Base-by-base conservation (phyloP, 495 filamentous ascomycete species). In the Aspergillus nanangensis region DNA sequence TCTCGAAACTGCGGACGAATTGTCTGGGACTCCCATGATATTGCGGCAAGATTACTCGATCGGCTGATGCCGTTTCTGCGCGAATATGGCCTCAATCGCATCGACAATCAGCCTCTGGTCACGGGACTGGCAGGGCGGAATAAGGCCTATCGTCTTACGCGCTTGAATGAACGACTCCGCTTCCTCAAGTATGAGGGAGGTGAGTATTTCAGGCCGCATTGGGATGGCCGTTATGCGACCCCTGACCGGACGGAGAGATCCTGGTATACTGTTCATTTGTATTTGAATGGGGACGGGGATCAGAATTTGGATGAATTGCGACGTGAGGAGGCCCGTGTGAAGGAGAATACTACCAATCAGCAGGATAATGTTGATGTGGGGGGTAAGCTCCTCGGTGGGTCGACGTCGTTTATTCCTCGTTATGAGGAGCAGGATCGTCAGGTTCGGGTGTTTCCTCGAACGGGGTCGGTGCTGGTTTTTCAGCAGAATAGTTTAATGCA, bases 211-310 rank as follows among this genome's bases (percentile, higher is more conserved):
- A 77, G 71, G 38, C 83, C 83, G 3, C 90, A 96, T 60, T 82
- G 79, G 55, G 90, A 96, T 64, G 85, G 76, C 14, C 52, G 61
- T 11, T 95, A 86, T 57, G 60, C 66, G 8, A 83, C 83, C 8
- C 73, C 77, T 1, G 77, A 84, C 50, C 57, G 69, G 15, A 60
- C 58, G 34, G 77, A 88, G 58, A 60, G 48, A 17, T 87, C 88
- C 3, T 75, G 81, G 42, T 84, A 82, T 53, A 95, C 91, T 0
- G 63, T 95, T 20, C 91, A 96, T 47, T 62, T 95, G 13, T 96
- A 95, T 61, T 74, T 96, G 40, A 90, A 87, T 58, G 74, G 82
- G 32, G 66, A 70, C 1, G 71, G 63, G n/a, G 67, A 69, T 35
- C 74, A 72, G 50, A 62, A 73, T 61, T 33, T 65, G 33, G 33